Base-by-base conservation (phyloP, 768 basidiomycete species). In the Naganishia antarctica region DNA sequence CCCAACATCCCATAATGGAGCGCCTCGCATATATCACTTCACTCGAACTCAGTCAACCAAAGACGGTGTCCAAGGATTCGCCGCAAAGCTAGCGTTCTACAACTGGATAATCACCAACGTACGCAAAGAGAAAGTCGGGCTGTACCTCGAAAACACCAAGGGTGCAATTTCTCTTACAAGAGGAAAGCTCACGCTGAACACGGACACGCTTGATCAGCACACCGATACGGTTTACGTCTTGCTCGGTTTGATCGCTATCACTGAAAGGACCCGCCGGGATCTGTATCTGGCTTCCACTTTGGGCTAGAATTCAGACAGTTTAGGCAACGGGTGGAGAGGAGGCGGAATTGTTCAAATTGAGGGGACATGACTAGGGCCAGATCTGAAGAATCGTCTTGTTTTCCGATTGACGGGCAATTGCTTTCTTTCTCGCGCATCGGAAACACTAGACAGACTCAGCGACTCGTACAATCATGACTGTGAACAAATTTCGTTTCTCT, bases 1-100 rank as follows among this genome's bases (percentile, higher is more conserved):
- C 8, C 51, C 51, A n/a, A 40, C 51, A n/a, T 21, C 4, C 51
- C 1, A 28, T 32, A 21, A n/a, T n/a, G 4, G 12, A 28, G 7
- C 13, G 34, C 29, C 51, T 9, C 51, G 51, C 1, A 53, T 40
- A 15, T 53, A 53, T 25, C 51, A 53, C 18, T 40, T 53, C 15
- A 25, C 31, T 8, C 51, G 51, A 3, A 53, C 51, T 4, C 51
- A 53, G 37, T 53, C 51, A 1, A 37, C 18, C 18, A 23, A 34
- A 53, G 34, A 53, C 21, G 51, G 51, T 32, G 51, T 53, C 51
- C 18, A 53, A n/a, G 51, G 51, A 6, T 40, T 53, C 51, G 34
- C 25, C 31, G 32, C 18, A 6, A 53, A 53, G 34, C 31, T 53
- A 6, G 51, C 51, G 6, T 53, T 37, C 32, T 53, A 53, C 51